These are phyloP conservation scores for Paraphysoderma sedebokerense DNA, from an alignment of 371 early-diverging fungal species.

Conservation along the genomic window DNA sequence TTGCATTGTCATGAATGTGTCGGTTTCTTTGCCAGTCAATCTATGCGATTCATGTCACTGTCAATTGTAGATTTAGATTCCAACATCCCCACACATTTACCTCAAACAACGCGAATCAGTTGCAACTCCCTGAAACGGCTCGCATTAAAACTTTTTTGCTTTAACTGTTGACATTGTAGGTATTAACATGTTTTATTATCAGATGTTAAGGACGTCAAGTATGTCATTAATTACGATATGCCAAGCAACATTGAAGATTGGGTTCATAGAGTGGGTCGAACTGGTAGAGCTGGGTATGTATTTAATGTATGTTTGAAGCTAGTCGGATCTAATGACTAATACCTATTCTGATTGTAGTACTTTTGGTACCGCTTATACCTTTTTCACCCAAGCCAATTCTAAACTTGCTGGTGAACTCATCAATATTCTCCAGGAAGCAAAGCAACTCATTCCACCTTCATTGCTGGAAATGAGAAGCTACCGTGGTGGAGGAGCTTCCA, in stretches of 20 bases:
- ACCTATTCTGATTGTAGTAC: slow-evolving; percentile 18
- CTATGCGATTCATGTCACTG: too few relatives aligned
- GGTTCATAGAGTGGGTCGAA: slow-evolving; percentile 98
- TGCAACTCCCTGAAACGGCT: too few relatives aligned
- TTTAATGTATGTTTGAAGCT: too few relatives aligned
- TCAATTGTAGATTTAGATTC: too few relatives aligned
- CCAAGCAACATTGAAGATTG: slow-evolving; percentile 88
- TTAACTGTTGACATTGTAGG: too few relatives aligned
- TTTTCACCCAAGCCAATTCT: slow-evolving; percentile 87
- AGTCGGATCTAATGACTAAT: background rate
- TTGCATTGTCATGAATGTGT: too few relatives aligned
- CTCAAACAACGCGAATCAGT: too few relatives aligned
- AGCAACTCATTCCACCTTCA: slow-evolving; percentile 78
- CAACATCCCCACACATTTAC: too few relatives aligned
- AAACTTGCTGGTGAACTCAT: slow-evolving; percentile 79
- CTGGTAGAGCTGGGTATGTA: slow-evolving; percentile 82
- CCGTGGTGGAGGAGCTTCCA: slow-evolving; percentile 19
- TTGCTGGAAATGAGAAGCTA: slow-evolving; percentile 54
- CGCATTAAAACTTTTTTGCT: too few relatives aligned
- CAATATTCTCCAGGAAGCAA: slow-evolving; percentile 81
- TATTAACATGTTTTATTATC: slow-evolving; percentile 21
- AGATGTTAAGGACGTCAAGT: slow-evolving; percentile 60
- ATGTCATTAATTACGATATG: slow-evolving; percentile 94
- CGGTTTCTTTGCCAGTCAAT: too few relatives aligned
- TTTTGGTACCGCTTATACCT: slow-evolving; percentile 90